Evolutionary conservation across 371 early-diverging fungal species (phyloP), one percentile per base, ranked within the genome.

Genomic region (Umbelopsis sp.): DNA sequence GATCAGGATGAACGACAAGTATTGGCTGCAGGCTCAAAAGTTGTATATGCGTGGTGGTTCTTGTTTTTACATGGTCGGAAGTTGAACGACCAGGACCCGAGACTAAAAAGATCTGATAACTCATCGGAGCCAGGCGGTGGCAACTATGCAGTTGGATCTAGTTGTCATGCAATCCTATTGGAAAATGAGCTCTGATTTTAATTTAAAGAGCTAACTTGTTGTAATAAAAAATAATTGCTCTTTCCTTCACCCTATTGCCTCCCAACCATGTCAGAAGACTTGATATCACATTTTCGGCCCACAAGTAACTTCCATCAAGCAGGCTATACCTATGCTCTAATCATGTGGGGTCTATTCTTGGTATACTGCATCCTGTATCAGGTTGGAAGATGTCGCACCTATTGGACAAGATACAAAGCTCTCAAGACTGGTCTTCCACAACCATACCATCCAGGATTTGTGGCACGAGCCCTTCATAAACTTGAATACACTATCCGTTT

Each of bases 321-420:
- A n/a, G 78, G 76, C n/a, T 75, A 75, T 35, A 53, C 70, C 1
- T 83, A 83, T 63, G 77, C 79, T 18, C 67, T 80, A 45, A 72
- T 77, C 46, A 80, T 76, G 38, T 83, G 83, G 83, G 75, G 71
- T 25, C 41, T 79, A 20, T 83, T 83, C 62, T 62, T 76, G 14
- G 10, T 79, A 7, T 83, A 83, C 63, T 83, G 81, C 46, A 72
- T 79, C 7, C 65, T 67, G 4, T 73, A 77, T 52, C 83, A 83
- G 63, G 38, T 76, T 9, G 71, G 73, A 25, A 75, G 73, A 20
- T 20, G 72, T 10, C 68, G 75, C 22, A 50, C 74, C 16, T 83
- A 79, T 45, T 63, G 29, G 4, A 4, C 35, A 57, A 57, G 57
- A 35, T 18, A 29, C 12, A 57, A 57, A 14, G 57, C 57, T 29